A percentile compares a stretch with the other conserved stretches of the same genome.
phyloP scores from a whole-genome alignment of 2,329 filamentous ascomycete genomes.

The Cercospora beticola region DNA sequence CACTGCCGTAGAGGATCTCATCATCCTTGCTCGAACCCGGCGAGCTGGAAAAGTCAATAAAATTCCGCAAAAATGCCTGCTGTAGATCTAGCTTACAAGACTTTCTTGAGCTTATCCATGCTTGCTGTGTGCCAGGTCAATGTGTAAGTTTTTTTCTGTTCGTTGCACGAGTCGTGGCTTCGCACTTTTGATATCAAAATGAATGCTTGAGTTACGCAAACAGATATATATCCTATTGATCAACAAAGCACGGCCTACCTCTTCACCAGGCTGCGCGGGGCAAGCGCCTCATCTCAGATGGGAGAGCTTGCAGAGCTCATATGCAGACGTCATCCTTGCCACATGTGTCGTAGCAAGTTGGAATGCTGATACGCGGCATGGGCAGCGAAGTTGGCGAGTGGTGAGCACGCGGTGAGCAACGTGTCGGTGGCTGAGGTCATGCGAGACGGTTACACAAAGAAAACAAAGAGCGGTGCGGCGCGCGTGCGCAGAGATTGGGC shows the following conservation, averaged over 20 bases:
- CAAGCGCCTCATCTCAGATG: background rate
- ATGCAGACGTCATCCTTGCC: conserved; percentile 8
- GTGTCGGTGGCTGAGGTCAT: conserved; percentile 17
- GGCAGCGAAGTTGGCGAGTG: background rate
- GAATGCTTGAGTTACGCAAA: background rate
- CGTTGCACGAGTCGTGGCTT: background rate
- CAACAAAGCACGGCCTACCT: conserved; percentile 9
- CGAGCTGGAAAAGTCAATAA: conserved; percentile 23
- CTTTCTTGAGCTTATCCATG: conserved; percentile 49
- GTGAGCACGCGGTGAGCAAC: conserved; percentile 7
- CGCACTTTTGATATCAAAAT: background rate
- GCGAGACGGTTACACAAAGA: background rate
- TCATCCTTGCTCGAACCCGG: conserved; percentile 38
- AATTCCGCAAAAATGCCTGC: background rate
- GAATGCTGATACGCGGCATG: background rate
- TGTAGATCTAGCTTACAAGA: conserved; percentile 39
- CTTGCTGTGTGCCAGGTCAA: background rate
- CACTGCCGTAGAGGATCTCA: conserved; percentile 39
- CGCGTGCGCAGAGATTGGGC: no score
- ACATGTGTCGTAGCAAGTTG: background rate
- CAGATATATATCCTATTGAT: conserved; percentile 1
- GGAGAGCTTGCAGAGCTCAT: conserved; percentile 4
- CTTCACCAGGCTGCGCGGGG: conserved; percentile 10
- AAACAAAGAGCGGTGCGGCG: conserved; percentile 3
- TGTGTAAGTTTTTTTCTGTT: background rate